These are phyloP conservation scores for Jamesozyma spencerorum DNA, from an alignment of 805 yeast species.

Conservation along the genomic window DNA sequence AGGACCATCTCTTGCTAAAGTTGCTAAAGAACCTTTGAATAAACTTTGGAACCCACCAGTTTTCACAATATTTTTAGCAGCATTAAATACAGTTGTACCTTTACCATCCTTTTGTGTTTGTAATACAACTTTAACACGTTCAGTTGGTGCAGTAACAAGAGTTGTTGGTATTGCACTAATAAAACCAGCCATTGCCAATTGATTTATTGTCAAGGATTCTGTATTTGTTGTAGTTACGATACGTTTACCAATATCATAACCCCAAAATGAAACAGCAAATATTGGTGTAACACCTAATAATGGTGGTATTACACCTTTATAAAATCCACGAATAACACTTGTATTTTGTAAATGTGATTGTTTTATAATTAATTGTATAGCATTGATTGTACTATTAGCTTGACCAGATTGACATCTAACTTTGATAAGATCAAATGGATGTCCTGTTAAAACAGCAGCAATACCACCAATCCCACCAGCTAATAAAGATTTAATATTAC, in stretches of 20 bases:
- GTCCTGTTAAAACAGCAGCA: conserved; percentile 92
- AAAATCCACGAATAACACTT: conserved; percentile 48
- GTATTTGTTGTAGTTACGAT: conserved; percentile 44
- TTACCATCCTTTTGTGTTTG: conserved; percentile 50
- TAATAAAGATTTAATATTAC: conserved; percentile 71
- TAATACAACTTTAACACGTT: conserved; percentile 87
- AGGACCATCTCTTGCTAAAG: conserved; percentile 94
- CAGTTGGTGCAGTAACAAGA: conserved; percentile 94
- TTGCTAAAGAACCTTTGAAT: conserved; percentile 85
- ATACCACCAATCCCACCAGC: conserved; percentile 97
- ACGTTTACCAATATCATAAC: conserved; percentile 86
- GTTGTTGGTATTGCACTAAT: conserved; percentile 92
- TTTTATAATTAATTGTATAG: conserved; percentile 61
- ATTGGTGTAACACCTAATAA: conserved; percentile 95
- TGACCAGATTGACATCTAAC: conserved; percentile 76
- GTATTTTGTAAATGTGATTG: conserved; percentile 16
- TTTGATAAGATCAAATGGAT: conserved; percentile 89
- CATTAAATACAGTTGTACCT: conserved; percentile 25
- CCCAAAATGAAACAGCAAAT: conserved; percentile 98
- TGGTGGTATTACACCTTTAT: conserved; percentile 92
- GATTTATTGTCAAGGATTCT: conserved; percentile 44
- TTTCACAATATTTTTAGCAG: conserved; percentile 57
- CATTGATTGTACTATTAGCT: conserved; percentile 54
- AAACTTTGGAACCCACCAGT: conserved; percentile 80
- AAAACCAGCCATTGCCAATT: conserved; percentile 88